Conservation (phyloP, 2,329 filamentous ascomycete species). For the Colletotrichum cuscutae region DNA sequence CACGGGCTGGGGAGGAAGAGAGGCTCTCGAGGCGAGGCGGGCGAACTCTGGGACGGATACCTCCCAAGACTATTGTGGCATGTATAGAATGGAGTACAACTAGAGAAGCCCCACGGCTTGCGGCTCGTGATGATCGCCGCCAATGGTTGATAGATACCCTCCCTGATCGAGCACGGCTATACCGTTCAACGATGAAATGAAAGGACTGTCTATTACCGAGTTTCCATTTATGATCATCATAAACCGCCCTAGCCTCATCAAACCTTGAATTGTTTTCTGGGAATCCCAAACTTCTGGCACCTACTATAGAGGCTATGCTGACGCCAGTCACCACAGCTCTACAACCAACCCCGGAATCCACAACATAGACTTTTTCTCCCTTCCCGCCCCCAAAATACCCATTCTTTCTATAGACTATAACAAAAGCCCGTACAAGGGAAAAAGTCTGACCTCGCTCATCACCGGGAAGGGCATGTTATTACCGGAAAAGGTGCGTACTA, state of each 20-base stretch:
- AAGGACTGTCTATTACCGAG: neutral
- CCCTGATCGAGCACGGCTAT: neutral
- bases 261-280: neutral
- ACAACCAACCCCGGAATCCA: neutral
- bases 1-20: conserved; percentile 25
- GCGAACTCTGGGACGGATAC: neutral
- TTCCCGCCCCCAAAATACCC: neutral
- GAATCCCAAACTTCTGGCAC: neutral
- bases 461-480: neutral
- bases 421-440: neutral
- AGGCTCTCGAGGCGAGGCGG: neutral
- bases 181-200: neutral
- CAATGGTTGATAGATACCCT: neutral
- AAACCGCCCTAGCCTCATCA: neutral
- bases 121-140: neutral
- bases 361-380: neutral
- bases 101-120: neutral
- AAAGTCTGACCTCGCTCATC: neutral
- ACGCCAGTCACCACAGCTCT: neutral
- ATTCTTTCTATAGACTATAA: neutral
- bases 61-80: neutral
- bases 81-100: neutral
- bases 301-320: neutral
- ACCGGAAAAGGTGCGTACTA: no score
- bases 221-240: neutral